Conservation (phyloP, 495 filamentous ascomycete genomes). For the Rostrohypoxylon terebratum region DNA sequence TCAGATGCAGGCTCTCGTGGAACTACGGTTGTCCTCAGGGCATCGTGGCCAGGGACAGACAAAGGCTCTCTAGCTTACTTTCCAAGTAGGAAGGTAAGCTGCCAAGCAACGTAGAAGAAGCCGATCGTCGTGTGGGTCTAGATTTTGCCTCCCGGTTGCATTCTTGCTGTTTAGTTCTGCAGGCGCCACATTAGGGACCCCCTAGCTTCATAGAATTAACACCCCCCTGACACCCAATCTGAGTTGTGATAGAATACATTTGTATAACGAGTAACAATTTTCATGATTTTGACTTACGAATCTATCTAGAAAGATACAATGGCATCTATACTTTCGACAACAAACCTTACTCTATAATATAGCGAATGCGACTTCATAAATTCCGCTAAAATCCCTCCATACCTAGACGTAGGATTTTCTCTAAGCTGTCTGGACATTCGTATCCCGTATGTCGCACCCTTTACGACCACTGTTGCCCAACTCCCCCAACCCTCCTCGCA, state of each 20-base stretch:
- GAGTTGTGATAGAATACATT: slow-evolving; percentile 14
- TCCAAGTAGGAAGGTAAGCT: not conserved
- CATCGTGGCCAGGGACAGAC: not conserved
- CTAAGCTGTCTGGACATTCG: not conserved
- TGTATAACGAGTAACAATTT: slow-evolving; percentile 16
- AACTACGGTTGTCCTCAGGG: not conserved
- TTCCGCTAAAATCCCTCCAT: not conserved
- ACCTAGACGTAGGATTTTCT: not conserved
- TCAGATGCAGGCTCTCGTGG: not conserved
- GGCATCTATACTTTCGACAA: not conserved
- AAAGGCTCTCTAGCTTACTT: not conserved
- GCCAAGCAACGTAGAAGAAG: not conserved
- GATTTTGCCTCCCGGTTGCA: slow-evolving; percentile 28
- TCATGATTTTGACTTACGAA: not conserved
- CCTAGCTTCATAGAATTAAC: slow-evolving; percentile 7
- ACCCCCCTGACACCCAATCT: not conserved
- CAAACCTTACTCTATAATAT: not conserved
- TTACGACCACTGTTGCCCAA: slow-evolving; percentile 41
- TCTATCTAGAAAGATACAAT: not conserved
- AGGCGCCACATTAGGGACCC: slow-evolving; percentile 37
- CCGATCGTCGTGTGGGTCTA: slow-evolving; percentile 23
- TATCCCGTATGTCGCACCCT: slow-evolving; percentile 40
- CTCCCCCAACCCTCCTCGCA: slow-evolving; percentile 41
- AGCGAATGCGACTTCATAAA: not conserved
- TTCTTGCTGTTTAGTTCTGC: slow-evolving; percentile 33